These are phyloP conservation scores for Ogataea methylovora DNA, from an alignment of 805 yeast species.

Conservation along the genomic window DNA sequence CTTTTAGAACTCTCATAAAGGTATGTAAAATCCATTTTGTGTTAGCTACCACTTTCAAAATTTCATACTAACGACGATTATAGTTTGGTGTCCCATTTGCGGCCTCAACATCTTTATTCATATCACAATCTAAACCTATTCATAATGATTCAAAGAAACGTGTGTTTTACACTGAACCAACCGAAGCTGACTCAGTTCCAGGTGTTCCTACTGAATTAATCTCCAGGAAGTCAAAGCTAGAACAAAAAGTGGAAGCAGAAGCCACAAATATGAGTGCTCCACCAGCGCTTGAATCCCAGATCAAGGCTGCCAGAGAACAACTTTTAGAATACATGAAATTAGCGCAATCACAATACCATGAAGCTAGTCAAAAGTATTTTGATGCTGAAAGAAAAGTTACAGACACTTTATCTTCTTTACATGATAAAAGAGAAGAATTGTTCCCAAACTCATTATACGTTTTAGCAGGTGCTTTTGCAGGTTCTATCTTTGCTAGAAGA, in stretches of 20 bases:
- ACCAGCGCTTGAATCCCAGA: slow-evolving; percentile 35
- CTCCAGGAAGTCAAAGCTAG: slow-evolving; percentile 12
- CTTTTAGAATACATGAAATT: slow-evolving; percentile 25
- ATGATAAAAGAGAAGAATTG: slow-evolving; percentile 57
- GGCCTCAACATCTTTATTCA: neutral
- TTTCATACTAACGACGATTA: neutral
- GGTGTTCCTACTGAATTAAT: slow-evolving; percentile 14
- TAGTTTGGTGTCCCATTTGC: neutral
- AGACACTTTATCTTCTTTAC: slow-evolving; percentile 54
- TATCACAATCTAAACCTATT: slow-evolving; percentile 3
- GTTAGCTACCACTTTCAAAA: too few species aligned
- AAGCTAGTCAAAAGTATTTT: slow-evolving; percentile 42
- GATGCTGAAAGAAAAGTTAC: slow-evolving; percentile 57
- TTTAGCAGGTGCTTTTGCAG: slow-evolving; percentile 60
- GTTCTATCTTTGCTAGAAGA: slow-evolving; percentile 66
- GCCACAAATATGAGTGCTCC: slow-evolving; percentile 24
- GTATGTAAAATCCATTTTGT: too few species aligned
- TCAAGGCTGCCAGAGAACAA: slow-evolving; percentile 41
- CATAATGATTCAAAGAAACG: slow-evolving; percentile 18
- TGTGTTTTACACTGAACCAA: slow-evolving; percentile 16
- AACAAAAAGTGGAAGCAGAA: slow-evolving; percentile 5
- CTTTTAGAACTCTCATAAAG: too few species aligned
- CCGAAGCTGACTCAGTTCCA: slow-evolving; percentile 11
- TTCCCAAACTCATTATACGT: slow-evolving; percentile 68
- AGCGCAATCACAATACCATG: slow-evolving; percentile 34